These are phyloP conservation scores for Stentor coeruleus DNA, from an alignment of 73 alveolate genomes.

Conservation along the genomic window DNA sequence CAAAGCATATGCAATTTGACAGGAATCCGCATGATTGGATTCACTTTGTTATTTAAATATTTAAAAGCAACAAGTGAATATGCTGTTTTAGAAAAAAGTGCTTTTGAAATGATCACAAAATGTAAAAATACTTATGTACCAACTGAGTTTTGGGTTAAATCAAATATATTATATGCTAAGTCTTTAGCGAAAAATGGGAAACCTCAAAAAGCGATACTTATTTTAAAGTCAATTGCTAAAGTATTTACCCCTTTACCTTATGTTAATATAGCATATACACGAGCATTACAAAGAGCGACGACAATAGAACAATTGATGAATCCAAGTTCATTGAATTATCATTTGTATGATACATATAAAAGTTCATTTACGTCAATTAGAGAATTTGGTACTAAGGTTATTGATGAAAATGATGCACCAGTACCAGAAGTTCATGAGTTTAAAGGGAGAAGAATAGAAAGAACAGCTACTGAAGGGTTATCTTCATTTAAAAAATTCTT, in stretches of 20 bases:
- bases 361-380: not conserved
- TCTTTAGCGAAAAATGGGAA: not conserved
- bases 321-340: not conserved
- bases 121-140: not conserved
- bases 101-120: not conserved
- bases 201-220: not conserved
- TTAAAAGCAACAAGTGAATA: not conserved
- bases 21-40: not conserved
- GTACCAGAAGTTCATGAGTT: not conserved
- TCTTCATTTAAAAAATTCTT: too few relatives aligned
- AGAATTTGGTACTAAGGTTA: not conserved
- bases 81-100: not conserved
- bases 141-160: not conserved
- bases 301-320: not conserved
- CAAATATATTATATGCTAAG: not conserved
- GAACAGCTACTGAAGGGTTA: not conserved
- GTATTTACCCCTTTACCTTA: constrained; percentile 5
- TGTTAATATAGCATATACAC: not conserved
- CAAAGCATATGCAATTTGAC: not conserved
- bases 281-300: constrained; percentile 1
- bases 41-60: not conserved
- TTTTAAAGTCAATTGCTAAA: not conserved
- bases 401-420: not conserved
- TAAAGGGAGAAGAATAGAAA: not conserved
- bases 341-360: not conserved